Conservation (phyloP, 768 basidiomycete species). For the Termitomyces bulborhizus region DNA sequence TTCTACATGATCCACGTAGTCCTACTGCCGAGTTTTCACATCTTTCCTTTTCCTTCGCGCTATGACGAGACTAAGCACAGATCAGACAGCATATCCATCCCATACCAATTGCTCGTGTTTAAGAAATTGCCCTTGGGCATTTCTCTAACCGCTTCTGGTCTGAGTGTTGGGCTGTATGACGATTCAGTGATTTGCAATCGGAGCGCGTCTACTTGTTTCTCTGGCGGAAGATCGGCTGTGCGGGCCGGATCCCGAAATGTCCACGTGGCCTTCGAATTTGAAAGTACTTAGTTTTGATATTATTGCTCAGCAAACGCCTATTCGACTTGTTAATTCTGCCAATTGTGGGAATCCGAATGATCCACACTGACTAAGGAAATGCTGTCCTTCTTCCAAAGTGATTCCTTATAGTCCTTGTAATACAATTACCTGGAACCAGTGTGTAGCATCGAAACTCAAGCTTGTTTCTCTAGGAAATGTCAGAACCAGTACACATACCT, state of each 20-base stretch:
- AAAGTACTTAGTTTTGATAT: neutral
- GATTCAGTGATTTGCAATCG: slow-evolving; percentile 10
- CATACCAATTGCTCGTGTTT: slow-evolving; percentile 1
- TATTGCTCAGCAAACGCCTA: neutral
- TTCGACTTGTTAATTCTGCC: neutral
- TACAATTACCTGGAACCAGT: no score
- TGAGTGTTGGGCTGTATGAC: slow-evolving; percentile 8
- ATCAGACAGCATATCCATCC: slow-evolving; percentile 3
- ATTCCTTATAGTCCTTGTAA: neutral
- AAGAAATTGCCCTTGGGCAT: neutral
- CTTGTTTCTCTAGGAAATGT: neutral
- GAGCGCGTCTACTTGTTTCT: neutral
- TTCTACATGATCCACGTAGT: neutral
- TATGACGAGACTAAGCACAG: slow-evolving; percentile 3
- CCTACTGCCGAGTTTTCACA: neutral
- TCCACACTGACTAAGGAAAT: neutral
- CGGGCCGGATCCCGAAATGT: neutral
- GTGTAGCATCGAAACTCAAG: neutral
- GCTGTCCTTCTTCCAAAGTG: neutral
- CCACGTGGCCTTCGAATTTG: no score
- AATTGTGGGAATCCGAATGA: neutral
- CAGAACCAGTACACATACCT: neutral
- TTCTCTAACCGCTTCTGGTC: slow-evolving; percentile 4
- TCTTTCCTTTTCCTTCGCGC: neutral
- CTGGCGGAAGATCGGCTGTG: neutral